Conservation (phyloP, 805 yeast species). For the Pichia paraexigua region DNA sequence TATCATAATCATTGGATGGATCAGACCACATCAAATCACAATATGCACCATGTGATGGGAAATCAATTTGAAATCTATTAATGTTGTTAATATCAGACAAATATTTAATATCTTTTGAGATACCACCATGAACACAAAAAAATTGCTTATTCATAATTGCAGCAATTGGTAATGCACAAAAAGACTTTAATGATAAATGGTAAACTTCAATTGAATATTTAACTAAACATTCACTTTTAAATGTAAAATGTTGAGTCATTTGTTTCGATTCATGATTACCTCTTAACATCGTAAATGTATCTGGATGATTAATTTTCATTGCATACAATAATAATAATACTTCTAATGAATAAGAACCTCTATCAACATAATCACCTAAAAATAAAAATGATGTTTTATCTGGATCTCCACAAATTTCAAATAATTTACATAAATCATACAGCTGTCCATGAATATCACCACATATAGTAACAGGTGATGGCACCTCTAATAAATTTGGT, state of each 20-base stretch:
- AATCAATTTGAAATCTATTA: conserved; percentile 79
- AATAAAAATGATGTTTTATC: conserved; percentile 65
- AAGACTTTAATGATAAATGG: conserved; percentile 66
- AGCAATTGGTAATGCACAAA: conserved; percentile 82
- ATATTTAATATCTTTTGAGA: conserved; percentile 73
- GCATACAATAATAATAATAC: conserved; percentile 69
- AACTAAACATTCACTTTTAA: conserved; percentile 81
- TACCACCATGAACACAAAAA: conserved; percentile 94
- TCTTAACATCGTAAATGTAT: conserved; percentile 69
- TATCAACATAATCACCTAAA: conserved; percentile 90
- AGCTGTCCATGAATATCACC: conserved; percentile 98
- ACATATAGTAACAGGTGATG: conserved; percentile 92
- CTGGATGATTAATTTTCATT: conserved; percentile 67
- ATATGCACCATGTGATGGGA: conserved; percentile 84
- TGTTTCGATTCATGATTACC: conserved; percentile 96
- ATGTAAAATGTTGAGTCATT: conserved; percentile 89
- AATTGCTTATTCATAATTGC: conserved; percentile 92
- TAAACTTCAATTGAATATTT: conserved; percentile 64
- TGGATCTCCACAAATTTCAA: conserved; percentile 93
- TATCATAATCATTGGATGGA: conserved; percentile 83
- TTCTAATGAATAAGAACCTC: conserved; percentile 88
- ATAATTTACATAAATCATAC: conserved; percentile 79
- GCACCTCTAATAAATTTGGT: conserved; percentile 72
- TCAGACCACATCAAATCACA: conserved; percentile 96
- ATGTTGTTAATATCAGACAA: conserved; percentile 61